Evolutionary conservation across 495 filamentous ascomycete species (phyloP).

Genomic region (Haplographium delicatum): DNA sequence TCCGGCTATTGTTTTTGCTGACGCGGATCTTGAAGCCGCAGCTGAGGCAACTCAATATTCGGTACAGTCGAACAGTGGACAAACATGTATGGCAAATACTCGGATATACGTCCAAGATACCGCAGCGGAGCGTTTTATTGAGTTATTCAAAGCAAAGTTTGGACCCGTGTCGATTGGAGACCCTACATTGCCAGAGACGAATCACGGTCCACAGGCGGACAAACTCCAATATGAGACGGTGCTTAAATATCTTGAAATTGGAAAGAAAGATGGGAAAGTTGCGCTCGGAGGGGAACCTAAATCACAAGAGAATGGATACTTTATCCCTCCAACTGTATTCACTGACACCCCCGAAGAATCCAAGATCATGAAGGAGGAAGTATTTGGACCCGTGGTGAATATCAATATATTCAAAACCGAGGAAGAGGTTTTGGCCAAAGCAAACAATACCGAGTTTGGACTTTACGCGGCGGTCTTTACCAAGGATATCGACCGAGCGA

Average conservation of each 20-base stretch:
- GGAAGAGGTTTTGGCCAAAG: conserved; percentile 67
- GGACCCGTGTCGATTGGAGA: conserved; percentile 69
- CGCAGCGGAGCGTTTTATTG: conserved; percentile 12
- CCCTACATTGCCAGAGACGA: conserved; percentile 77
- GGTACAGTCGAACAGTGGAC: conserved; percentile 96
- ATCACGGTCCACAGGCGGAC: conserved; percentile 80
- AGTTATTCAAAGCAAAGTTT: conserved; percentile 32
- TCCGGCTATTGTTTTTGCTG: conserved; percentile 93
- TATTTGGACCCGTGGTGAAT: conserved; percentile 52
- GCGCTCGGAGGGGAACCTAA: conserved; percentile 6
- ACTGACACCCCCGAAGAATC: conserved; percentile 10
- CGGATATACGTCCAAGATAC: conserved; percentile 19
- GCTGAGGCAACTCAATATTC: conserved; percentile 95
- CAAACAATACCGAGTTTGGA: conserved; percentile 78
- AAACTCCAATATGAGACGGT: conserved; percentile 56
- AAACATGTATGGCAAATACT: conserved; percentile 91
- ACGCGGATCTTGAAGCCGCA: conserved; percentile 90
- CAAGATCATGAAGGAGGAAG: conserved; percentile 51
- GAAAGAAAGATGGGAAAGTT: conserved; percentile 53
- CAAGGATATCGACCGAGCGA: conserved; percentile 65
- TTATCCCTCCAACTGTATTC: conserved; percentile 15
- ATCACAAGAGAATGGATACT: neutral
- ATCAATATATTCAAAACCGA: conserved; percentile 51
- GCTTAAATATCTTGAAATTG: conserved; percentile 55
- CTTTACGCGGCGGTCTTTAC: conserved; percentile 84